Base-by-base conservation (phyloP, 805 yeast species). In the Pichia insulana region DNA sequence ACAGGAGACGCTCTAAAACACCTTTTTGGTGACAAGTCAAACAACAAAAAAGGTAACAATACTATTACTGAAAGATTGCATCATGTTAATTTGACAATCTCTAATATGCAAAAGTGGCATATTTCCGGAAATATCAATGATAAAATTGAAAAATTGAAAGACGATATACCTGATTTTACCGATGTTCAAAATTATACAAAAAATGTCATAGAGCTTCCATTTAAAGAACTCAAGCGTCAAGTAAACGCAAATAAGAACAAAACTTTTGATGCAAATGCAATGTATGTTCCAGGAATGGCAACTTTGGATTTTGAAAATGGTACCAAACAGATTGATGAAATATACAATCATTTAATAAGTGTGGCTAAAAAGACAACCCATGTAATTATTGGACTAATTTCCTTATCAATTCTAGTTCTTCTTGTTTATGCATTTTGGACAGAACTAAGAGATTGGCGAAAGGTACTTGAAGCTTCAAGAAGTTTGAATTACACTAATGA, bases 81-180 rank as follows among this genome's bases (percentile, higher is more conserved):
- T 3, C 66, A 70, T 20, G 77, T 88, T 22, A 76, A 78, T 52
- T 55, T 83, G 16, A 76, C 88, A 0, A 68, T 86, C 4, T 55
- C 61, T 9, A 62, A 75, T 0, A 61, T 90, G 50, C 62, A 71
- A 48, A 63, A 80, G 45, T 58, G 90, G 43, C 56, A 73, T 13
- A 83, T 92, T 11, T 86, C 96, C 1, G 53, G 75, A 0, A 62
- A 78, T 0, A 78, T 89, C 34, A 74, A 84, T 49, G 57, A 58
- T 2, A 74, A 78, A 25, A 65, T 92, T 15, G 72, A 73, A 3
- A 48, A 54, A 0, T 59, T 88, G 34, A 63, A 73, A 17, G 60
- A 63, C 0, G 65, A 74, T 2, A 62, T 83, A 0, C 95, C 94
- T 0, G 73, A 76, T 46, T 86, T 86, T 57, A 74, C 72, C 2